A percentile compares a stretch with the other conserved stretches of the same genome.
phyloP scores from a whole-genome alignment of 345 rosid genomes.

The Clausena lansium region DNA sequence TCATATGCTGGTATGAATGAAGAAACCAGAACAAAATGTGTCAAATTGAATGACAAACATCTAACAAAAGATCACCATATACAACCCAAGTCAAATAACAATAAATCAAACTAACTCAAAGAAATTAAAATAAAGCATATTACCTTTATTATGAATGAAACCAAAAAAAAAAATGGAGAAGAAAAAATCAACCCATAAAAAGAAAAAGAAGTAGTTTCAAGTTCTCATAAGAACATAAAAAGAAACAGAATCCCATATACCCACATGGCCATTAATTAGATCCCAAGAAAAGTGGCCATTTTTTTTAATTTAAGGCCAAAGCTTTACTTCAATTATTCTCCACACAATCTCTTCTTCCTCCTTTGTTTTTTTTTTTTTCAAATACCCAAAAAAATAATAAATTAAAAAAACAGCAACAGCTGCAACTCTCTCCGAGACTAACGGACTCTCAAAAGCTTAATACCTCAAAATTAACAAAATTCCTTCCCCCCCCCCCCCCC shows the following conservation, averaged over 20 bases:
- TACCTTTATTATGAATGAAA: not conserved
- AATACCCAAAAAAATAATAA: not conserved
- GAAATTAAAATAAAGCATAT: not conserved
- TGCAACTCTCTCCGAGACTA: conserved; percentile 38
- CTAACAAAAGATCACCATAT: not conserved
- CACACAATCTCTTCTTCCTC: conserved; percentile 24
- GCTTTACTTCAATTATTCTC: conserved; percentile 33
- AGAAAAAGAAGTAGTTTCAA: not conserved
- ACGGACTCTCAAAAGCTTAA: conserved; percentile 28
- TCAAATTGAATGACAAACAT: not conserved
- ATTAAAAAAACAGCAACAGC: not conserved
- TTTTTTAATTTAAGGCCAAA: conserved; percentile 29
- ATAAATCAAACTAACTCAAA: not conserved
- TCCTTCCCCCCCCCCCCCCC: no score
- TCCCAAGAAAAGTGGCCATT: conserved; percentile 36
- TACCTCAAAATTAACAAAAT: not conserved
- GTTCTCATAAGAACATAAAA: conserved; percentile 2
- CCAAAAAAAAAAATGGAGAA: not conserved
- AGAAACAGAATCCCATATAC: conserved; percentile 14
- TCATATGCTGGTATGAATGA: not conserved
- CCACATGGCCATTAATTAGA: conserved; percentile 27
- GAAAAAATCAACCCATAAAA: conserved; percentile 1
- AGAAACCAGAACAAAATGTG: not conserved
- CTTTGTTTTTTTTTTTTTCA: not conserved
- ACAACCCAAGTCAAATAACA: not conserved